A percentile compares a stretch with the other conserved stretches of the same genome.
These are phyloP conservation scores for Flaveria trinervia DNA, from an alignment of 129 eudicot genomes.

Conservation along the genomic window DNA sequence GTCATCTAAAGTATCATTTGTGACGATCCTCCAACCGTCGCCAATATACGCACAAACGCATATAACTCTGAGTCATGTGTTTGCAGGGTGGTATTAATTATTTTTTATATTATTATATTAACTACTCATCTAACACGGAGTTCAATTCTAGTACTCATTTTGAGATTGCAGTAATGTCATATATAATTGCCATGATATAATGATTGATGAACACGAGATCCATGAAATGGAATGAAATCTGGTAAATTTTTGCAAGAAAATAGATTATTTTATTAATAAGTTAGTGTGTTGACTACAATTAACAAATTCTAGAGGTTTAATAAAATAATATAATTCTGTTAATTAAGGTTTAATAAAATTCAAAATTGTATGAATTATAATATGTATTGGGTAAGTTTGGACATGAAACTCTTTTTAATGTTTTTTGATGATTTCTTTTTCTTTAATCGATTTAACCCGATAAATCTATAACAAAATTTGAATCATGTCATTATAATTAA, in stretches of 20 bases:
- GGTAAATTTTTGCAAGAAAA: not conserved
- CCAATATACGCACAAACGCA: not conserved
- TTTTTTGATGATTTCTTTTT: no score
- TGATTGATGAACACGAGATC: conserved; percentile 42
- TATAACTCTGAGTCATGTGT: not conserved
- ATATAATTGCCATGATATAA: conserved; percentile 29
- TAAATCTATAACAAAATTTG: no score
- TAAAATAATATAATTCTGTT: no score
- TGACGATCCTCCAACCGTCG: not conserved
- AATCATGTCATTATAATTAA: no score
- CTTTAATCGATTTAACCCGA: no score
- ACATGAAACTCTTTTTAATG: no score
- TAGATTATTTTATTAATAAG: no score
- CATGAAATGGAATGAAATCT: conserved; percentile 29
- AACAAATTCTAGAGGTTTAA: no score
- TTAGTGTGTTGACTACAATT: not conserved
- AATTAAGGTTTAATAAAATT: no score
- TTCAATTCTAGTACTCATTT: conserved; percentile 31
- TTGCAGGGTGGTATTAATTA: not conserved
- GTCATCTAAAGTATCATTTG: not conserved
- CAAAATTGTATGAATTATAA: no score
- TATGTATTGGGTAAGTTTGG: no score
- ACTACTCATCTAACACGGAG: conserved; percentile 44
- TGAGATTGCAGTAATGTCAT: conserved; percentile 27
- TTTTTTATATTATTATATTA: conserved; percentile 3